Percentiles rank a stretch among this genome's conserved stretches.
These are phyloP conservation scores for Solanum bulbocastanum DNA, from an alignment of 257 asterid species.

Conservation along the genomic window DNA sequence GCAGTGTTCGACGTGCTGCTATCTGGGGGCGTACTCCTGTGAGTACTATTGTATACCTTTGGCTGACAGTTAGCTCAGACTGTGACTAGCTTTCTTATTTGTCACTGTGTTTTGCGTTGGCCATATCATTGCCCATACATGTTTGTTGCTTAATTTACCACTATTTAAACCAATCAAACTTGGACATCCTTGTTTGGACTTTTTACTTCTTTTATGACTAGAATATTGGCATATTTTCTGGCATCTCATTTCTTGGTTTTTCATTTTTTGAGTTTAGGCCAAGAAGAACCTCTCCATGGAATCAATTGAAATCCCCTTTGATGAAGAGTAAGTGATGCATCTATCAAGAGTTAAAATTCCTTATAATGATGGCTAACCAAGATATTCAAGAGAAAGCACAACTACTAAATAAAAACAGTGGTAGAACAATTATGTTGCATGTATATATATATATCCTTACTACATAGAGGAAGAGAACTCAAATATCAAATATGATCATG, in stretches of 20 bases:
- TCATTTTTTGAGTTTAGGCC: slow-evolving; percentile 40
- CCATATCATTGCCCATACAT: neutral
- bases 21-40: slow-evolving; percentile 77
- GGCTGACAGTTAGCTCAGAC: neutral
- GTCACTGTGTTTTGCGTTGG: neutral
- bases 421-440: neutral
- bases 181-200: neutral
- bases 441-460: neutral
- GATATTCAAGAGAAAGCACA: neutral
- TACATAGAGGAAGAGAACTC: neutral
- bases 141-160: neutral
- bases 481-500: neutral
- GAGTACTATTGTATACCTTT: slow-evolving; percentile 23
- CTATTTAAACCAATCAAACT: neutral
- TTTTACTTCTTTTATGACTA: neutral
- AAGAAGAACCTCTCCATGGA: slow-evolving; percentile 87
- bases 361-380: neutral
- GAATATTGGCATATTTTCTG: neutral
- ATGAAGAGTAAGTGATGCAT: slow-evolving; percentile 73
- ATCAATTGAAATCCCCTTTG: slow-evolving; percentile 50
- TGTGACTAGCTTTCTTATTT: neutral
- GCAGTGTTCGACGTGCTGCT: slow-evolving; percentile 33
- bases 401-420: neutral
- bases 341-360: slow-evolving; percentile 4
- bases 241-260: neutral